These are phyloP conservation scores for Fusarium sulawesiense DNA, from an alignment of 2,329 filamentous ascomycete genomes.

Conservation along the genomic window DNA sequence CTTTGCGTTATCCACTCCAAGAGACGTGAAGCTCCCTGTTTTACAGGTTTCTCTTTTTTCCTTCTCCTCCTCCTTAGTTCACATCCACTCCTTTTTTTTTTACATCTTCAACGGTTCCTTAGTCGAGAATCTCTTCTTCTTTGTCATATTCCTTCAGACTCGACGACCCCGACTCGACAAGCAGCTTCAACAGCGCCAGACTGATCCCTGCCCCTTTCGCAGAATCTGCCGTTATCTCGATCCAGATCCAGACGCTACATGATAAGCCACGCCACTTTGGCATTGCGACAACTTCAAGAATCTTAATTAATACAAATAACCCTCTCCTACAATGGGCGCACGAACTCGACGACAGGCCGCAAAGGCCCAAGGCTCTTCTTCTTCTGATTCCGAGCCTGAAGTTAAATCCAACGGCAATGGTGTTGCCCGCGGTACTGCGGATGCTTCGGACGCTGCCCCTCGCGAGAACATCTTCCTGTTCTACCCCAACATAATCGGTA, in stretches of 20 bases:
- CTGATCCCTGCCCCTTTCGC: slow-evolving; percentile 44
- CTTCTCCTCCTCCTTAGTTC: slow-evolving; percentile 33
- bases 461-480: slow-evolving; percentile 85
- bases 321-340: slow-evolving; percentile 50
- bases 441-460: slow-evolving; percentile 52
- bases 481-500: slow-evolving; percentile 85
- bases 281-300: slow-evolving; percentile 28
- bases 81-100: slow-evolving; percentile 45
- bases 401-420: slow-evolving; percentile 57
- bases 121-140: slow-evolving; percentile 1
- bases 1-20: slow-evolving; percentile 11
- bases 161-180: slow-evolving; percentile 2
- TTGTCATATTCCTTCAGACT: background rate
- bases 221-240: slow-evolving; percentile 40
- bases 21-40: slow-evolving; percentile 19
- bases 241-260: slow-evolving; percentile 18
- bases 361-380: slow-evolving; percentile 49
- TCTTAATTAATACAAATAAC: slow-evolving; percentile 12
- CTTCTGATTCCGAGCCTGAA: slow-evolving; percentile 47
- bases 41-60: slow-evolving; percentile 11
- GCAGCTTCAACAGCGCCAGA: slow-evolving; percentile 37
- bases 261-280: slow-evolving; percentile 41
- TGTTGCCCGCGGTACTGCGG: slow-evolving; percentile 51
- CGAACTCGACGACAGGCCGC: slow-evolving; percentile 55
- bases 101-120: slow-evolving; percentile 4